phyloP scores from a whole-genome alignment of 495 filamentous ascomycete genomes.

The Poronia punctata region DNA sequence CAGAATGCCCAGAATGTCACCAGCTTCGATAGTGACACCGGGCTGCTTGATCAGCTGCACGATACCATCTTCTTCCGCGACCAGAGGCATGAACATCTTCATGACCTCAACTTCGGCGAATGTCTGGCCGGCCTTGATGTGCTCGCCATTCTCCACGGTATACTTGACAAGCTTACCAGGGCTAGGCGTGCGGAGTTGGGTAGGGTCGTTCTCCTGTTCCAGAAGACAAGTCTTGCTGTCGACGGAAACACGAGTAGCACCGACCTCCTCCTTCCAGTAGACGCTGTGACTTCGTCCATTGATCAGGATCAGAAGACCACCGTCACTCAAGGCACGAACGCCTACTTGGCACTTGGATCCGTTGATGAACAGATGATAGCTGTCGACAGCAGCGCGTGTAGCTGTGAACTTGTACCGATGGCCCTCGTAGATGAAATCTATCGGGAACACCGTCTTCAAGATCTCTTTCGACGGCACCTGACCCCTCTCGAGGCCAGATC shows the following conservation, averaged over 20 bases:
- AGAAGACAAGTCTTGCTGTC: slow-evolving; percentile 97
- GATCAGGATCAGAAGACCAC: slow-evolving; percentile 87
- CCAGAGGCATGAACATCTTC: slow-evolving; percentile 99
- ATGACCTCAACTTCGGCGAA: slow-evolving; percentile 99
- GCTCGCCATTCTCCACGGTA: slow-evolving; percentile 92
- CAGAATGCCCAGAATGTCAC: slow-evolving; percentile 97
- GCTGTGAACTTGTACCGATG: slow-evolving; percentile 96
- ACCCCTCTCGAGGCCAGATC: slow-evolving; percentile 85
- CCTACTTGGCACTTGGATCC: slow-evolving; percentile 94
- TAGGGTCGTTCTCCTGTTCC: slow-evolving; percentile 98
- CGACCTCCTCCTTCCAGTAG: slow-evolving; percentile 99
- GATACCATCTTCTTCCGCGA: slow-evolving; percentile 93
- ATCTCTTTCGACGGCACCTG: slow-evolving; percentile 95
- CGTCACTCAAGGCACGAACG: slow-evolving; percentile 86
- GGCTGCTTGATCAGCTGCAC: slow-evolving; percentile 99
- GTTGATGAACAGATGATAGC: slow-evolving; percentile 98
- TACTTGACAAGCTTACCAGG: slow-evolving; percentile 99
- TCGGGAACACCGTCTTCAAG: slow-evolving; percentile 93
- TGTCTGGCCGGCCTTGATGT: slow-evolving; percentile 85
- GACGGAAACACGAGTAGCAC: slow-evolving; percentile 89
- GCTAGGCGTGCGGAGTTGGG: slow-evolving; percentile 87
- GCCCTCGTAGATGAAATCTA: slow-evolving; percentile 99
- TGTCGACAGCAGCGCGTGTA: slow-evolving; percentile 85
- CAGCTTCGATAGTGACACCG: slow-evolving; percentile 93
- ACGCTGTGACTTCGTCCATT: slow-evolving; percentile 91